phyloP scores from a whole-genome alignment of 352 stramenopile species.

The Phytophthora idaei region DNA sequence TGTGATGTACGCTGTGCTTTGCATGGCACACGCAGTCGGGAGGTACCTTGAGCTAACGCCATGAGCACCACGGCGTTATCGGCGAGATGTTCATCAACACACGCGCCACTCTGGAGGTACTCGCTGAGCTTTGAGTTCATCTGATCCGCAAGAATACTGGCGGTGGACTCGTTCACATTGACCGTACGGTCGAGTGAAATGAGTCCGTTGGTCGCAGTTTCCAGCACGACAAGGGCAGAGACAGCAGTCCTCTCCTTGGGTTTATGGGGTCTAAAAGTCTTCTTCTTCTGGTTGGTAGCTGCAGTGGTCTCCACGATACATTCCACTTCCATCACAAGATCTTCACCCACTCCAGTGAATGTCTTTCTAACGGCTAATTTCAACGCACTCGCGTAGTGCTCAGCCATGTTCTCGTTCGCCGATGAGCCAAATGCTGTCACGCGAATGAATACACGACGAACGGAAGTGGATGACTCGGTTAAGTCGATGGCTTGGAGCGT shows the following conservation, averaged over 20 bases:
- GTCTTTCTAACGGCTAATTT: conserved; percentile 32
- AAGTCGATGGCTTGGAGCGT: conserved; percentile 46
- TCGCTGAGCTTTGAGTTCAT: conserved; percentile 39
- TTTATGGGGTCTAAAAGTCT: conserved; percentile 11
- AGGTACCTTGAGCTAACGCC: conserved; percentile 59
- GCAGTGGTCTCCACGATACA: conserved; percentile 39
- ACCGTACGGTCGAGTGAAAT: conserved; percentile 47
- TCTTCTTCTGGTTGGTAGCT: conserved; percentile 14
- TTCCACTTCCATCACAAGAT: conserved; percentile 27
- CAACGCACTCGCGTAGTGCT: conserved; percentile 44
- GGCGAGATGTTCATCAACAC: conserved; percentile 74
- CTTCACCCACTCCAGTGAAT: conserved; percentile 5
- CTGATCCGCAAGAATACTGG: conserved; percentile 45
- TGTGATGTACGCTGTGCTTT: conserved; percentile 50
- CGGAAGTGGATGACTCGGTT: conserved; percentile 30
- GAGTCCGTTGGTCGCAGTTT: conserved; percentile 50
- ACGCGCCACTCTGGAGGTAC: conserved; percentile 51
- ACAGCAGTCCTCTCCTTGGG: conserved; percentile 42
- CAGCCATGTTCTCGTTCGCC: conserved; percentile 40
- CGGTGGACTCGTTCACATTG: conserved; percentile 22
- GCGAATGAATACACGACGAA: conserved; percentile 42
- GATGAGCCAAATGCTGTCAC: conserved; percentile 53
- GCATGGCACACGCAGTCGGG: conserved; percentile 52
- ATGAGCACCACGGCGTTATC: conserved; percentile 79
- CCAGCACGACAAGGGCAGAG: conserved; percentile 46